Evolutionary conservation across 805 yeast genomes (phyloP), one percentile per base, ranked within the genome.

Genomic region (Metschnikowia sp.): DNA sequence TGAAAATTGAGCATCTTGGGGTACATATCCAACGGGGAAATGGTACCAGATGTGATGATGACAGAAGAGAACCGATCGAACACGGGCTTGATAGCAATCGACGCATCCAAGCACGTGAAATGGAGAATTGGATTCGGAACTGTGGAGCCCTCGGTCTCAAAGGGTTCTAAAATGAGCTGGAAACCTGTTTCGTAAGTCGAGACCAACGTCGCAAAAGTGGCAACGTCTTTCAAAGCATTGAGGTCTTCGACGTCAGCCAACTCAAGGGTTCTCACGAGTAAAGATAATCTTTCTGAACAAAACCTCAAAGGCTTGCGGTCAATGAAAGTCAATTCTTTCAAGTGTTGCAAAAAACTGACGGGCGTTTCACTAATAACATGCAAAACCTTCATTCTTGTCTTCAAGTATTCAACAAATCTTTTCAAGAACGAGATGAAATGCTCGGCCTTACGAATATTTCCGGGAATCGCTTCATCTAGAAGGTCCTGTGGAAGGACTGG

Each of bases 331-430:
- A 94, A 69, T 49, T 92, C 97, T 62, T 92, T 91, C 61, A 95
- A 70, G 73, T 94, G 99, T 61, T 88, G 95, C 49, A 94, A 67
- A 60, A 94, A 94, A 32, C 97, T 89, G 4, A 83, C 79, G 0
- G 99, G 99, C 0, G 99, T 94, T 64, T 94, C 99, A n/a, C 97
- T 88, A 37, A 94, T 90, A 33, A 94, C 99, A 70, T 92, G 97
- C 42, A 95, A 69, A 3, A 94, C 97, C 70, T 94, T 95, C 98
- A 94, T 94, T 68, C 99, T 81, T 3, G 97, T 92, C 61, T 92
- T 94, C 59, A 94, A 72, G 67, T 94, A 94, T 62, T 94, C 99
- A 30, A 94, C 88, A 56, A 94, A 87, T 54, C 99, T 74, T 60
- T 91, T 88, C 64, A 94, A 75, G 61, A 94, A 94, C 3, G 97